Conservation (phyloP, 1,284 basidiomycete genomes). For the Trichosporon faecale region DNA sequence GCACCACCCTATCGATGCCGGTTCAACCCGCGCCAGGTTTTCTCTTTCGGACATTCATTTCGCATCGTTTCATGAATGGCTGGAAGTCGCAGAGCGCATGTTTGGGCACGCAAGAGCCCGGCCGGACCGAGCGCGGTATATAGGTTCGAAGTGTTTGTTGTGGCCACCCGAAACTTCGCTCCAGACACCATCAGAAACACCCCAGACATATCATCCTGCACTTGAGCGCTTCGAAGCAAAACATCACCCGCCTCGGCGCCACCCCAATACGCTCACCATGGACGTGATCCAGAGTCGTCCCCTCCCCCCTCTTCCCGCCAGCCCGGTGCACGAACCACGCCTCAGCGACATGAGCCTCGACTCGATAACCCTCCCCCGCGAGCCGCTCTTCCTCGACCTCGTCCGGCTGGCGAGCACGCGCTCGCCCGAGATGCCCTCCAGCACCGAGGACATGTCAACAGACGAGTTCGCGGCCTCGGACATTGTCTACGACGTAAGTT, state of each 20-base stretch:
- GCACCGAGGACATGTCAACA: background rate
- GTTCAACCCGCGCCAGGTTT: background rate
- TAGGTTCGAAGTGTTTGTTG: background rate
- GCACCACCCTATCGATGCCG: background rate
- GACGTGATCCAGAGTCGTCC: conserved; percentile 7
- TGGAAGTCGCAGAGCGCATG: background rate
- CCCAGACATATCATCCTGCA: background rate
- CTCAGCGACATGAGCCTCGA: background rate
- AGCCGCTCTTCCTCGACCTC: background rate
- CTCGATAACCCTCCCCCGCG: background rate
- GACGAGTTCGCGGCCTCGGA: background rate
- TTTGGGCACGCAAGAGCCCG: background rate
- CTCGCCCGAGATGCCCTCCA: background rate
- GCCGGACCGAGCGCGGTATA: conserved; percentile 1
- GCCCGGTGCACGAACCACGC: background rate
- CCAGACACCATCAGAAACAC: background rate
- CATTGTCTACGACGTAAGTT: conserved; percentile 4
- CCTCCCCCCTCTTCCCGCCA: background rate
- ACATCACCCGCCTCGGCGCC: background rate
- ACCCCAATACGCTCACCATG: background rate
- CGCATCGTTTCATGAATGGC: conserved; percentile 10
- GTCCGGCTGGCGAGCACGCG: background rate
- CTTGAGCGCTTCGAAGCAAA: background rate
- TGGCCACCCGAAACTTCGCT: background rate
- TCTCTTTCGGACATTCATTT: background rate